Base-by-base conservation (phyloP, 371 early-diverging fungal genomes). In the Lichtheimia ramosa region DNA sequence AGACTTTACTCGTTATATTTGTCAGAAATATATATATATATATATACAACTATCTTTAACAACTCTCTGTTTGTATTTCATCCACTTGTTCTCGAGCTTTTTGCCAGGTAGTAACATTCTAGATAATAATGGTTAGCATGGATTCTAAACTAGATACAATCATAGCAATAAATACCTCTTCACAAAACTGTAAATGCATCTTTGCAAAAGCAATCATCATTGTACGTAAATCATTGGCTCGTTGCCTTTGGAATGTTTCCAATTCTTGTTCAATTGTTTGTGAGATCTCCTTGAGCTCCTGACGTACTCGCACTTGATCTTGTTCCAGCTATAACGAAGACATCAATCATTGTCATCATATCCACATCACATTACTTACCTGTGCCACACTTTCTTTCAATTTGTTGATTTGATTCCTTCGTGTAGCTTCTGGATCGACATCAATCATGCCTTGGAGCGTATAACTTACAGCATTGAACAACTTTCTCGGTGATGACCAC, bases 401-500 rank as follows among this genome's bases (percentile, higher is more conserved):
- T 52, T 85, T 90, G 14, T 84, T 83, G 43, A 97, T 94, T 62
- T 89, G 89, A 65, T 86, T 88, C 46, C 92, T 82, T 24, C 96
- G 85, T 18, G 94, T 91, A 20, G 86, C 84, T 54, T 92, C 94
- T 0, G 96, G 96, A 66, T 97, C 96, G 14, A 92, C 90, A 79
- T 96, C 97, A 55, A 95, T 92, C 71, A 97, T 86, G 1, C 95
- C 93, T 64, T 92, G 89, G 16, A 91, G 62, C 3, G 89, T 88
- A 40, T 84, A 82, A 21, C 87, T 88, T 40, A 88, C 59, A 4
- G 85, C 78, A 63, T 81, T 81, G 41, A 88, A 69, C n/a, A 85
- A 57, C 48, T 82, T 83, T 14, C 82, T 55, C 3, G 79, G 75
- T 20, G 75, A 72, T 20, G 75, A 65, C 79, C 79, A 68, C 23